Evolutionary conservation across 345 rosid genomes (phyloP), one percentile per base, ranked within the genome.

Genomic region (Lumnitzera racemosa): DNA sequence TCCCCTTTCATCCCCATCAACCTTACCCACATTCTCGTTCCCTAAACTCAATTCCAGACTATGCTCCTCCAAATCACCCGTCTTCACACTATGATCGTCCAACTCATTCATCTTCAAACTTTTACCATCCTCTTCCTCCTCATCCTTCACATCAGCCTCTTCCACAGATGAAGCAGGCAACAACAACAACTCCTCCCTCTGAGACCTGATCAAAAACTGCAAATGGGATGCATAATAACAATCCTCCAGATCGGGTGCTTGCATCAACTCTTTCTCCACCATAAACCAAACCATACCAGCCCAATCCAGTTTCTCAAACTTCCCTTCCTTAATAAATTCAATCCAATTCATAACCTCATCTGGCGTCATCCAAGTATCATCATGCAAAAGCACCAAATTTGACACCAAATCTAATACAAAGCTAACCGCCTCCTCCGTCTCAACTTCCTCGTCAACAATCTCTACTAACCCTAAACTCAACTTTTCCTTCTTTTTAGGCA

Each of bases 171-270:
- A 36, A 9, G 43, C 43, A 6, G 43, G 43, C 10, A 36, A 36
- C 53, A 58, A 70, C 25, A 89, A 60, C 66, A 86, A 13, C 17
- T 74, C 81, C 48, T 62, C 67, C 41, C 58, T 75, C 77, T 86
- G 94, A 43, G 11, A 29, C 58, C 80, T 81, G 16, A 90, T 89
- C 86, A 92, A 65, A 68, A 77, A 70, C 74, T 94, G 97, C 73
- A 94, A 64, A 70, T 94, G 96, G 1, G 97, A 87, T 0, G 96
- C 97, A 54, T 90, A 94, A 60, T 87, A 88, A 62, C 97, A 94
- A 64, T 85, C 70, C 46, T 69, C 78, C 24, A 90, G 64, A 0
- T 60, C 53, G 3, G 90, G 74, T 11, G 59, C 70, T 0, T 71
- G 72, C 60, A 68, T 63, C 63, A 91, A 56, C 73, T 94, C 97